Percentiles rank a stretch among this genome's conserved stretches.
These are phyloP conservation scores for Phytopythium sindhum DNA, from an alignment of 352 stramenopile species.

Conservation along the genomic window DNA sequence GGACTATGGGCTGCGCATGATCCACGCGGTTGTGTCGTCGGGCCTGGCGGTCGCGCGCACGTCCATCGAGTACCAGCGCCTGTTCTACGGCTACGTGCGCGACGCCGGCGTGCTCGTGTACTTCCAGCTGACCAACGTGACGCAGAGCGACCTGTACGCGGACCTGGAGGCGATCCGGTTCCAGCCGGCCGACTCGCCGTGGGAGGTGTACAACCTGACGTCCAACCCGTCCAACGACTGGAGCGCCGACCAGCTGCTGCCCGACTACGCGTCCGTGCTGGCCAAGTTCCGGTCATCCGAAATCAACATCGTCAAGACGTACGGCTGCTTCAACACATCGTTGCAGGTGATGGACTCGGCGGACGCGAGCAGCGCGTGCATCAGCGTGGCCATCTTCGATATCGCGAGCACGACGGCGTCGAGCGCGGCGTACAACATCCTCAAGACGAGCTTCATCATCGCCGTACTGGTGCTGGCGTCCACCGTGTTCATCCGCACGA, in stretches of 20 bases:
- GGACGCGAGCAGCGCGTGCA: constrained; percentile 46
- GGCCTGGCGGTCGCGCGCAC: constrained; percentile 25
- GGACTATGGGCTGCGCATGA: constrained; percentile 76
- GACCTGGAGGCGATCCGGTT: constrained; percentile 46
- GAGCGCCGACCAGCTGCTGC: constrained; percentile 29
- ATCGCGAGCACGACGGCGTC: constrained; percentile 47
- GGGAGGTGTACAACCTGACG: constrained; percentile 42
- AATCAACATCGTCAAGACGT: constrained; percentile 73
- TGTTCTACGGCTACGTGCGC: constrained; percentile 68
- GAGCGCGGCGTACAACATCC: constrained; percentile 73
- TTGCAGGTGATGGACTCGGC: constrained; percentile 54
- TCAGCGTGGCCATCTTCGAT: constrained; percentile 85
- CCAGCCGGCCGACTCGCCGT: constrained; percentile 32
- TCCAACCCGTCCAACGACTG: constrained; percentile 61
- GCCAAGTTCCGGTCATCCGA: constrained; percentile 46
- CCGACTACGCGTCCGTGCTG: constrained; percentile 37
- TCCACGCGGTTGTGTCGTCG: constrained; percentile 64
- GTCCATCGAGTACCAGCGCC: constrained; percentile 48
- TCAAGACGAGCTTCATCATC: constrained; percentile 89
- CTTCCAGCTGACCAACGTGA: constrained; percentile 58
- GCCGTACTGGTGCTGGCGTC: constrained; percentile 74
- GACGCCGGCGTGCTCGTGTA: constrained; percentile 53
- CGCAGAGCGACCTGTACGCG: constrained; percentile 21
- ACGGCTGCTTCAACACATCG: constrained; percentile 68
- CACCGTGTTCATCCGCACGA: constrained; percentile 81